Conservation (phyloP, 345 rosid species). For the Dipteronia dyeriana region DNA sequence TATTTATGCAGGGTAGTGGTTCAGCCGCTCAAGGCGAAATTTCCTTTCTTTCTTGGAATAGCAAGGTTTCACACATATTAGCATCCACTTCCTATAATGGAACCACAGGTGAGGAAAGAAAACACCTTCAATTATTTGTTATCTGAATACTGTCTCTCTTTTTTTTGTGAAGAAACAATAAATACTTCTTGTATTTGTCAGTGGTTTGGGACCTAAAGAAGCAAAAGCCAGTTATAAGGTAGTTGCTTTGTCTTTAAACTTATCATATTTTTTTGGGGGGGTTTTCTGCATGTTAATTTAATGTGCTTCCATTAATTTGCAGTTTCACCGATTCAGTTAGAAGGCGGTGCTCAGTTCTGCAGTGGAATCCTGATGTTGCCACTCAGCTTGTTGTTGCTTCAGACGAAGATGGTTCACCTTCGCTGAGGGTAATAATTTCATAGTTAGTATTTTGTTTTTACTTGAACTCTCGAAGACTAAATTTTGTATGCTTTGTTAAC, state of each 20-base stretch:
- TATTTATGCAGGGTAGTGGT: slow-evolving; percentile 81
- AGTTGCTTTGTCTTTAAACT: slow-evolving; percentile 29
- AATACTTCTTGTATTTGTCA: slow-evolving; percentile 33
- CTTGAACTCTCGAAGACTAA: slow-evolving; percentile 8
- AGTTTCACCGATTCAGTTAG: slow-evolving; percentile 91
- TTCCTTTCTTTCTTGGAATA: slow-evolving; percentile 93
- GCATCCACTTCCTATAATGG: slow-evolving; percentile 96
- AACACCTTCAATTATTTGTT: background rate
- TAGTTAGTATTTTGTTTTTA: background rate
- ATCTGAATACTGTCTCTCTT: slow-evolving; percentile 2
- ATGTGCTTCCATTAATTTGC: slow-evolving; percentile 32
- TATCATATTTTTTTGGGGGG: background rate
- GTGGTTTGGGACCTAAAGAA: slow-evolving; percentile 98
- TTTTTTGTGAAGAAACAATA: slow-evolving; percentile 8
- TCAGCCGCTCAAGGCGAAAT: slow-evolving; percentile 95
- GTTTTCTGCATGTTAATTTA: slow-evolving; percentile 5
- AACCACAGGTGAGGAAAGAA: slow-evolving; percentile 75
- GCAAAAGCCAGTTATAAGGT: slow-evolving; percentile 95
- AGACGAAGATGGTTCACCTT: slow-evolving; percentile 87
- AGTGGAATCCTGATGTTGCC: slow-evolving; percentile 98
- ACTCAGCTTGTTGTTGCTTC: slow-evolving; percentile 99
- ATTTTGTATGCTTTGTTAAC: background rate
- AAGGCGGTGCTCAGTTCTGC: slow-evolving; percentile 95
- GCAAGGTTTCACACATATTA: slow-evolving; percentile 88
- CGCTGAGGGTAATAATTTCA: slow-evolving; percentile 61